Evolutionary conservation across 2,329 filamentous ascomycete genomes (phyloP).

Genomic region (Simplicillium sp.): DNA sequence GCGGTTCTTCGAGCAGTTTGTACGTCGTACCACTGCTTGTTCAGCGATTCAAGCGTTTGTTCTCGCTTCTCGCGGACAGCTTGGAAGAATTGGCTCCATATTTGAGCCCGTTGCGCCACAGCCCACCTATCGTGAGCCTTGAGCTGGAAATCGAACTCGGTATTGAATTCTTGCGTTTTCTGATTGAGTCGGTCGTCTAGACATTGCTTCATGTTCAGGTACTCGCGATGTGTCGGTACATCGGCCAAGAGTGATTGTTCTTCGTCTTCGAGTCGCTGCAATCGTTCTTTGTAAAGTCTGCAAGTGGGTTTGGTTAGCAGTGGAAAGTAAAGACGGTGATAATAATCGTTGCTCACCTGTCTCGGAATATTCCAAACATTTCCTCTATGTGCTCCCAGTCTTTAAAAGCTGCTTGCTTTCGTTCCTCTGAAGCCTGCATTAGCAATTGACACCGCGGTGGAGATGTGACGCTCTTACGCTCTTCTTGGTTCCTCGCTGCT

Average conservation of each 20-base stretch:
- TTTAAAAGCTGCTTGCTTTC: constrained; percentile 71
- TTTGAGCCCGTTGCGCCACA: constrained; percentile 73
- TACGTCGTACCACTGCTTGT: constrained; percentile 86
- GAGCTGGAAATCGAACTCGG: constrained; percentile 63
- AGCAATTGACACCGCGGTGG: constrained; percentile 9
- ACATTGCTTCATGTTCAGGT: constrained; percentile 80
- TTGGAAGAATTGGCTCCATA: constrained; percentile 87
- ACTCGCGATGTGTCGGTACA: constrained; percentile 77
- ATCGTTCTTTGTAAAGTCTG: constrained; percentile 80
- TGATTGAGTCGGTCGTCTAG: constrained; percentile 75
- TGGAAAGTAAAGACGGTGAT: neutral
- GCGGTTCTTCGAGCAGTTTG: constrained; percentile 80
- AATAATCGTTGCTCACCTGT: constrained; percentile 48
- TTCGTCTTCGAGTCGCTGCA: constrained; percentile 69
- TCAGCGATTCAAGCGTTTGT: constrained; percentile 66
- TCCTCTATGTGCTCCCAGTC: constrained; percentile 74
- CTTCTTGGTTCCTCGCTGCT: constrained; percentile 54
- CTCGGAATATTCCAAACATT: constrained; percentile 79
- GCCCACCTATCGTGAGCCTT: constrained; percentile 65
- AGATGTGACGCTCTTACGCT: constrained; percentile 34
- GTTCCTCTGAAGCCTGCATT: constrained; percentile 47
- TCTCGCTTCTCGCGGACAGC: constrained; percentile 76
- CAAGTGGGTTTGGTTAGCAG: constrained; percentile 15
- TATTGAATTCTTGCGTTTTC: constrained; percentile 67
- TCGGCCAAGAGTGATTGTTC: constrained; percentile 51